A percentile compares a stretch with the other conserved stretches of the same genome.
phyloP scores from a whole-genome alignment of 2,329 filamentous ascomycete species.

The Alternaria arbusti region DNA sequence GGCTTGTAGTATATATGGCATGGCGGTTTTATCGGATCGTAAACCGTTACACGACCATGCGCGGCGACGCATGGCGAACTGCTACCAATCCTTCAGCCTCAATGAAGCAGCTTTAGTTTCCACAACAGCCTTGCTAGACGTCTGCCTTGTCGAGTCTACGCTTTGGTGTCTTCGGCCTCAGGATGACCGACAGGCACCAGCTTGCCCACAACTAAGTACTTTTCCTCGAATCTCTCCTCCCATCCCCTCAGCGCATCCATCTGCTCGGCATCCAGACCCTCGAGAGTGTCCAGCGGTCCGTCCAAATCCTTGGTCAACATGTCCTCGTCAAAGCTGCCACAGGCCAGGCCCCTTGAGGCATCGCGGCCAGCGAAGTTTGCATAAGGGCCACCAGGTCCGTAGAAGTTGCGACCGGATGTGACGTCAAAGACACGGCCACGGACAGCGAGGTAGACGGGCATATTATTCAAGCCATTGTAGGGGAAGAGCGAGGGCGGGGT shows the following conservation, averaged over 20 bases:
- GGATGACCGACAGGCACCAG: constrained; percentile 71
- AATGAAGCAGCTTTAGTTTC: not conserved
- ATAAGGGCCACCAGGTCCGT: constrained; percentile 94
- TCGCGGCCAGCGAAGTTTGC: constrained; percentile 95
- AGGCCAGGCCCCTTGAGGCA: constrained; percentile 84
- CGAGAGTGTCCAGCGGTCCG: constrained; percentile 78
- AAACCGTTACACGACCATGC: not conserved
- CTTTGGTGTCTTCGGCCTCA: constrained; percentile 54
- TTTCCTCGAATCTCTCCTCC: constrained; percentile 92
- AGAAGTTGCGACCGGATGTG: constrained; percentile 85
- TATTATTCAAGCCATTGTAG: constrained; percentile 76
- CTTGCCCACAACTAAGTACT: constrained; percentile 93
- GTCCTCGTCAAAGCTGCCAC: constrained; percentile 90
- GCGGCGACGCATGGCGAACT: not conserved
- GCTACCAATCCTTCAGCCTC: not conserved
- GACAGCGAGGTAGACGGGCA: constrained; percentile 88
- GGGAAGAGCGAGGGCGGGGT: constrained; percentile 82
- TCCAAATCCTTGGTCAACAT: constrained; percentile 94
- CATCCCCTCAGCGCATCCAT: constrained; percentile 84
- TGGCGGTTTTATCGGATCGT: not conserved
- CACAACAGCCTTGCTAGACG: not conserved
- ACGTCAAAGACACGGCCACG: constrained; percentile 93
- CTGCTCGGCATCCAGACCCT: constrained; percentile 75
- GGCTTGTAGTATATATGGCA: not conserved
- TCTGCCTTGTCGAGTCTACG: constrained; percentile 4